Evolutionary conservation across 2,329 filamentous ascomycete species (phyloP).

Genomic region (Microcera coccophila): DNA sequence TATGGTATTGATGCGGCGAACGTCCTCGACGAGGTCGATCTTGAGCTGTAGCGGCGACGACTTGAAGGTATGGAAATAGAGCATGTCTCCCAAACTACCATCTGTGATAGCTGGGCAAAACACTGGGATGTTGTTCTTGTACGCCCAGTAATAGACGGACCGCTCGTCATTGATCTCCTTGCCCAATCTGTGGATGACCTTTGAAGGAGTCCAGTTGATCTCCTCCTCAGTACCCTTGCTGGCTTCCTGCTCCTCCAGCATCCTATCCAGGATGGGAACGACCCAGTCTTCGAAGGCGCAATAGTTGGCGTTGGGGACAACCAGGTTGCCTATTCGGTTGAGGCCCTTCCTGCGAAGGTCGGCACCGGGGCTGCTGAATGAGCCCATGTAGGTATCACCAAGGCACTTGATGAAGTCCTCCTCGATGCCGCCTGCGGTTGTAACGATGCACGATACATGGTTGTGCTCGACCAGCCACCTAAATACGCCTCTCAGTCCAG

Average conservation of each 20-base stretch:
- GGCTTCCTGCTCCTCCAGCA: constrained; percentile 90
- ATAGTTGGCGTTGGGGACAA: constrained; percentile 94
- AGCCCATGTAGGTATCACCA: constrained; percentile 86
- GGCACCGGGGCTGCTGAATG: constrained; percentile 74
- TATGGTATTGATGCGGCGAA: constrained; percentile 87
- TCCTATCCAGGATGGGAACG: constrained; percentile 86
- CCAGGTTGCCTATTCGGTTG: constrained; percentile 92
- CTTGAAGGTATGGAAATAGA: constrained; percentile 98
- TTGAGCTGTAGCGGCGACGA: constrained; percentile 74
- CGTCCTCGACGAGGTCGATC: constrained; percentile 91
- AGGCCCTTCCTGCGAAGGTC: constrained; percentile 78
- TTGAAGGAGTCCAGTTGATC: constrained; percentile 89
- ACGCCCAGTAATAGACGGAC: constrained; percentile 96
- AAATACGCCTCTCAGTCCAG: constrained; percentile 83
- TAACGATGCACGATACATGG: constrained; percentile 89
- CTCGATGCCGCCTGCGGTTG: constrained; percentile 90
- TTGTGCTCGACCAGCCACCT: constrained; percentile 90
- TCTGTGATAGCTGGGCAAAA: constrained; percentile 97
- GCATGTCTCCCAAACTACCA: constrained; percentile 92
- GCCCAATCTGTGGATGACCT: constrained; percentile 83
- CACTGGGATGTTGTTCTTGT: constrained; percentile 92
- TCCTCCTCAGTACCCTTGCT: constrained; percentile 65
- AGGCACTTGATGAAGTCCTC: constrained; percentile 99
- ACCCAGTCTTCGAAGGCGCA: constrained; percentile 98
- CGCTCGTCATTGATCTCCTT: constrained; percentile 91